Evolutionary conservation across 495 filamentous ascomycete genomes (phyloP).

Genomic region (Penicillium canariense): DNA sequence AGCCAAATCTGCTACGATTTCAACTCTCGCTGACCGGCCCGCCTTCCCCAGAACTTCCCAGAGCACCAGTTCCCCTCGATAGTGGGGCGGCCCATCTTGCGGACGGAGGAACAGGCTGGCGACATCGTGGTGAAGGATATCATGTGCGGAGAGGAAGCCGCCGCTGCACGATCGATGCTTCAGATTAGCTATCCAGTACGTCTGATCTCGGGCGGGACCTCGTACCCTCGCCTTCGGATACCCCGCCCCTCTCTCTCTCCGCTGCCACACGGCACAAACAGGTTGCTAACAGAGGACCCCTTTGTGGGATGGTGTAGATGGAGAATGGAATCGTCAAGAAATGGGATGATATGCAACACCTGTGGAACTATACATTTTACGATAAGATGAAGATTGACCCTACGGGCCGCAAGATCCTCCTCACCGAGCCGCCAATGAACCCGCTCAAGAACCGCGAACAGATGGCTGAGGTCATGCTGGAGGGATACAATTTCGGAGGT

Average conservation of each 20-base stretch:
- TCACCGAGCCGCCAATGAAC: slow-evolving; percentile 98
- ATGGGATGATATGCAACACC: slow-evolving; percentile 99
- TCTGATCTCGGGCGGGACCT: slow-evolving; percentile 13
- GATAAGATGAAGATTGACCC: slow-evolving; percentile 95
- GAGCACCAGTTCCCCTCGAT: slow-evolving; percentile 98
- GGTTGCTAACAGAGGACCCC: slow-evolving; percentile 25
- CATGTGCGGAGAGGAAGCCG: slow-evolving; percentile 99
- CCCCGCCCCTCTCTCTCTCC: slow-evolving; percentile 16
- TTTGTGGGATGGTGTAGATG: slow-evolving; percentile 59
- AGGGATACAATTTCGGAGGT: slow-evolving; percentile 91
- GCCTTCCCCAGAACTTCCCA: slow-evolving; percentile 76
- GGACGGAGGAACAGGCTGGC: slow-evolving; percentile 80
- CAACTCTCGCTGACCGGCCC: slow-evolving; percentile 12
- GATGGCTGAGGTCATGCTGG: slow-evolving; percentile 99
- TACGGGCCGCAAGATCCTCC: slow-evolving; percentile 90
- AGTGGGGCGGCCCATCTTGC: slow-evolving; percentile 95
- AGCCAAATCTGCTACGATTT: neutral
- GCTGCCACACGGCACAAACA: slow-evolving; percentile 18
- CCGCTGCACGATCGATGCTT: slow-evolving; percentile 90
- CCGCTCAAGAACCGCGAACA: slow-evolving; percentile 91
- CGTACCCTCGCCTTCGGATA: slow-evolving; percentile 23
- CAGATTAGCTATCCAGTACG: slow-evolving; percentile 93
- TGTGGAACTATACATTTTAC: slow-evolving; percentile 98
- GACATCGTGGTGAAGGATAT: slow-evolving; percentile 95
- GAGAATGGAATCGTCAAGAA: slow-evolving; percentile 99